These are phyloP conservation scores for Beauveria rudraprayagi DNA, from an alignment of 2,329 filamentous ascomycete genomes.

Conservation along the genomic window DNA sequence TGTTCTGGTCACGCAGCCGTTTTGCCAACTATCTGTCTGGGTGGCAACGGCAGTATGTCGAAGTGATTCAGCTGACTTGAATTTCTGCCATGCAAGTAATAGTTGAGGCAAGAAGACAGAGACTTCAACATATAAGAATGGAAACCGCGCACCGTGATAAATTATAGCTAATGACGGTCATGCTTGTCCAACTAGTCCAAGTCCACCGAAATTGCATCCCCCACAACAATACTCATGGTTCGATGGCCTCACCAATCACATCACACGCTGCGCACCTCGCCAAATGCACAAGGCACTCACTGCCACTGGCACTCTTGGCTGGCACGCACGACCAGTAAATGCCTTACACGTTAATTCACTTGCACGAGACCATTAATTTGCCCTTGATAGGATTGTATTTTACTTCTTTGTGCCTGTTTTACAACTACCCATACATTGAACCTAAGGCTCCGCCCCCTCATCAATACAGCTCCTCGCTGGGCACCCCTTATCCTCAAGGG, in stretches of 20 bases:
- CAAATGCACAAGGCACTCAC: not conserved
- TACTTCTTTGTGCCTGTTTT: constrained; percentile 11
- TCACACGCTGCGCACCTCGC: not conserved
- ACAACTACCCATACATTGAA: constrained; percentile 14
- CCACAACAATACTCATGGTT: not conserved
- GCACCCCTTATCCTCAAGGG: constrained; percentile 5
- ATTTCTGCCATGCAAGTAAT: too few relatives aligned
- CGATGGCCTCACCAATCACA: not conserved
- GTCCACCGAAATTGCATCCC: constrained; percentile 3
- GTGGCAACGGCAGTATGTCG: too few relatives aligned
- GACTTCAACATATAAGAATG: too few relatives aligned
- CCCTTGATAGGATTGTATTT: constrained; percentile 11
- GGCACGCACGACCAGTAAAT: too few relatives aligned
- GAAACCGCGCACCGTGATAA: too few relatives aligned
- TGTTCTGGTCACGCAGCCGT: too few relatives aligned
- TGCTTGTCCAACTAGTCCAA: too few relatives aligned
- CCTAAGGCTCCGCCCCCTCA: not conserved
- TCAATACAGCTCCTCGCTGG: constrained; percentile 5
- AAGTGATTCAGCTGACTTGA: too few relatives aligned
- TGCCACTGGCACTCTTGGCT: too few relatives aligned
- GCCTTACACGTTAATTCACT: not conserved
- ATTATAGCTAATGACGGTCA: too few relatives aligned
- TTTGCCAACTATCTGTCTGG: too few relatives aligned
- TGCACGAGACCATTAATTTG: not conserved
- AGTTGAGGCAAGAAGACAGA: too few relatives aligned